phyloP scores from a whole-genome alignment of 495 filamentous ascomycete species.

The Sphaerosporella brunnea region DNA sequence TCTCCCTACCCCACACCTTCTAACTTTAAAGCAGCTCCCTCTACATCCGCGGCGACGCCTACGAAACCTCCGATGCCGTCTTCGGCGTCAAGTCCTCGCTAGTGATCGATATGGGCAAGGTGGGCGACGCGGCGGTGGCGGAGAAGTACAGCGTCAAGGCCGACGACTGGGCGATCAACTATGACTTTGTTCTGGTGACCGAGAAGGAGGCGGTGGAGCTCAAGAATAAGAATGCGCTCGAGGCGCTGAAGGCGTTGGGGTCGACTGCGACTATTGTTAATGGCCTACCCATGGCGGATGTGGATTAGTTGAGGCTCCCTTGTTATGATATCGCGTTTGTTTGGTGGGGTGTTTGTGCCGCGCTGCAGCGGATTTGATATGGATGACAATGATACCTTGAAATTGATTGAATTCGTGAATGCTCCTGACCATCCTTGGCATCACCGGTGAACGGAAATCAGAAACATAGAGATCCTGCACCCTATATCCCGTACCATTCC shows the following conservation, averaged over 20 bases:
- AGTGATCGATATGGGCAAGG: slow-evolving; percentile 51
- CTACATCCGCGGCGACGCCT: slow-evolving; percentile 68
- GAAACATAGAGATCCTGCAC: too few relatives aligned
- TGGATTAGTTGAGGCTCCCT: too few relatives aligned
- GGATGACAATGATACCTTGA: too few relatives aligned
- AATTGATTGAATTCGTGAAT: too few relatives aligned
- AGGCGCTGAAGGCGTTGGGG: slow-evolving; percentile 55
- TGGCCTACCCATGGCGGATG: slow-evolving; percentile 47
- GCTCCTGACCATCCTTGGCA: too few relatives aligned
- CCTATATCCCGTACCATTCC: too few relatives aligned
- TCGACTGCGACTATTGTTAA: slow-evolving; percentile 60
- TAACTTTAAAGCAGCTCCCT: slow-evolving; percentile 41
- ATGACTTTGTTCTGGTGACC: slow-evolving; percentile 61
- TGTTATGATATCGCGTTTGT: too few relatives aligned
- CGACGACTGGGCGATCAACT: slow-evolving; percentile 38
- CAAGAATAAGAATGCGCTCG: slow-evolving; percentile 49
- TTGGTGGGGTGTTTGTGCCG: too few relatives aligned
- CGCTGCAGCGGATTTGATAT: too few relatives aligned
- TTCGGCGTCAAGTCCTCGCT: slow-evolving; percentile 84
- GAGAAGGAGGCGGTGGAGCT: slow-evolving; percentile 52
- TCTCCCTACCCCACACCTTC: background rate
- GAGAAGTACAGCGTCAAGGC: slow-evolving; percentile 39
- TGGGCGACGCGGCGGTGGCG: slow-evolving; percentile 39
- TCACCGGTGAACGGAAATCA: too few relatives aligned
- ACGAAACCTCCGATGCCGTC: slow-evolving; percentile 79